A percentile compares a stretch with the other conserved stretches of the same genome.
These are phyloP conservation scores for Boletus tylopilopsis DNA, from an alignment of 768 basidiomycete genomes.

Conservation along the genomic window DNA sequence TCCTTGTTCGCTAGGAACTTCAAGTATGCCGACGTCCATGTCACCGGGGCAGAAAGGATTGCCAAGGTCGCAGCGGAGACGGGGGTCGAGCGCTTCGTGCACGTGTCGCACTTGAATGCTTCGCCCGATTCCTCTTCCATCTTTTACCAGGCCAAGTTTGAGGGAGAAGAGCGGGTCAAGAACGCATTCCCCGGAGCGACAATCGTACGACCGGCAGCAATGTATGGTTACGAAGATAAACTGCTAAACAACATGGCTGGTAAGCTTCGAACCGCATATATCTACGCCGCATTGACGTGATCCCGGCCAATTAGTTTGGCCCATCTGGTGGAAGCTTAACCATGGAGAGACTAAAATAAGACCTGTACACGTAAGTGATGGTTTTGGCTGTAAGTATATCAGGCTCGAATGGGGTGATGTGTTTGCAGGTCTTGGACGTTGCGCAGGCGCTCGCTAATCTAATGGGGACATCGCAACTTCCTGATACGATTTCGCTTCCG, in stretches of 20 bases:
- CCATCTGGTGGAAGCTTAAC: conserved; percentile 94
- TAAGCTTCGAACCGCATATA: conserved; percentile 38
- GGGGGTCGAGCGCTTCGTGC: conserved; percentile 84
- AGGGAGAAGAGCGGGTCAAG: conserved; percentile 85
- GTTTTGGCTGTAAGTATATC: conserved; percentile 20
- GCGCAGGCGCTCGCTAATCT: conserved; percentile 88
- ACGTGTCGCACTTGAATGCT: conserved; percentile 95
- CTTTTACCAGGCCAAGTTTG: conserved; percentile 87
- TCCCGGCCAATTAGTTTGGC: conserved; percentile 51
- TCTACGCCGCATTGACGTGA: conserved; percentile 13
- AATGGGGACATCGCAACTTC: conserved; percentile 54
- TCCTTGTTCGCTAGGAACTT: conserved; percentile 66
- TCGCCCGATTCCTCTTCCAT: conserved; percentile 69
- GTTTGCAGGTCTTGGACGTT: conserved; percentile 79
- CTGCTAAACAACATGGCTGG: conserved; percentile 88
- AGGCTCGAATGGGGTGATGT: conserved; percentile 2
- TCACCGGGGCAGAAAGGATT: conserved; percentile 78
- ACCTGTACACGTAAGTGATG: conserved; percentile 78
- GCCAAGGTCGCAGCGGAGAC: conserved; percentile 74
- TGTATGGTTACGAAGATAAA: conserved; percentile 97
- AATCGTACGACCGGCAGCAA: conserved; percentile 76
- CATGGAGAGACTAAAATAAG: conserved; percentile 80
- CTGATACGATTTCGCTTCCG: conserved; percentile 75
- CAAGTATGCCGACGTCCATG: conserved; percentile 75
- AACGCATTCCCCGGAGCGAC: conserved; percentile 82